Evolutionary conservation across 2,329 filamentous ascomycete genomes (phyloP).

Genomic region (Waltergamsia citrina): DNA sequence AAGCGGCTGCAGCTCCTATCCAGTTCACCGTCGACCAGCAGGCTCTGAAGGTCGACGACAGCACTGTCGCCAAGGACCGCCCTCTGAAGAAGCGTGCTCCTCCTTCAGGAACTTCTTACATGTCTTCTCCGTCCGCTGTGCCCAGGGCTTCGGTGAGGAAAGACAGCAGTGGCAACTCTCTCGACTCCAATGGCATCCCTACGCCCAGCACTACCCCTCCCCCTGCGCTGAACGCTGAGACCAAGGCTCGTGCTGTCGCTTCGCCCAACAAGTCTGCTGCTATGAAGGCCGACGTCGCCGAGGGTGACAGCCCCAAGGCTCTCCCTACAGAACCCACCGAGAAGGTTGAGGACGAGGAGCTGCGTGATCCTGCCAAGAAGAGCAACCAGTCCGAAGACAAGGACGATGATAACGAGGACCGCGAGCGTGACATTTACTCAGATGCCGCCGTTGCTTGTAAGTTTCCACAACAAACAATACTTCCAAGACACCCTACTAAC

Average conservation of each 20-base stretch:
- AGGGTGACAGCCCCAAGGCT: conserved; percentile 71
- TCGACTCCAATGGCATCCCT: conserved; percentile 50
- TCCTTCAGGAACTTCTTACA: conserved; percentile 42
- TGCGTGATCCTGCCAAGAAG: conserved; percentile 47
- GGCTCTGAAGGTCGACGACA: conserved; percentile 80
- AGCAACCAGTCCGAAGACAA: conserved; percentile 62
- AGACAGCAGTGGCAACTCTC: conserved; percentile 28
- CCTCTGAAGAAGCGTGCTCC: conserved; percentile 61
- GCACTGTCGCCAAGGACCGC: conserved; percentile 58
- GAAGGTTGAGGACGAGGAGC: conserved; percentile 54
- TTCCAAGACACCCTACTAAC: conserved; percentile 17
- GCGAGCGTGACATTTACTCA: conserved; percentile 90
- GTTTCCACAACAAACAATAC: conserved; percentile 18
- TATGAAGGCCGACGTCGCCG: conserved; percentile 69
- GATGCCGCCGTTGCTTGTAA: conserved; percentile 83
- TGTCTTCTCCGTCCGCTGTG: conserved; percentile 50
- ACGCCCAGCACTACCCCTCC: conserved; percentile 61
- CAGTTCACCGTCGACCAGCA: conserved; percentile 99
- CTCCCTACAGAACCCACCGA: conserved; percentile 62
- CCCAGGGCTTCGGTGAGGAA: conserved; percentile 53
- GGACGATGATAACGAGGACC: conserved; percentile 59
- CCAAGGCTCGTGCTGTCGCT: conserved; percentile 31
- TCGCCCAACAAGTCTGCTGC: conserved; percentile 53
- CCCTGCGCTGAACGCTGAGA: conserved; percentile 26
- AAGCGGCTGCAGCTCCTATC: conserved; percentile 92